Conservation (phyloP, 108 stramenopile species). For the Craspedostauros australis region DNA sequence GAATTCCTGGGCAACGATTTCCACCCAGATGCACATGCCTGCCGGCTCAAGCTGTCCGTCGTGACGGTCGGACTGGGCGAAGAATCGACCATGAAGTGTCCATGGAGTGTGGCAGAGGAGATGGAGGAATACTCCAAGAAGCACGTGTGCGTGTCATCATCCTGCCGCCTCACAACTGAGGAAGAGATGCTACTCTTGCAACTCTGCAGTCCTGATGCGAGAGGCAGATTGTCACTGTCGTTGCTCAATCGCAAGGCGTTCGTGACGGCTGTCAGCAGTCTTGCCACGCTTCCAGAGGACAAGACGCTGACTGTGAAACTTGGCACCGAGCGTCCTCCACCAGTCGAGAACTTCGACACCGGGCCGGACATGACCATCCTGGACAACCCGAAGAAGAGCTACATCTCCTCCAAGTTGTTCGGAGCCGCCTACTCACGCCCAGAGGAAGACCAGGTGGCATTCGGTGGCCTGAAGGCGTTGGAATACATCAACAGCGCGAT, state of each 20-base stretch:
- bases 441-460: constrained; percentile 84
- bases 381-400: constrained; percentile 82
- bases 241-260: constrained; percentile 79
- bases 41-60: constrained; percentile 87
- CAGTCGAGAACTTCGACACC: constrained; percentile 78
- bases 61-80: constrained; percentile 84
- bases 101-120: constrained; percentile 87
- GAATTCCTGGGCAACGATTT: constrained; percentile 90
- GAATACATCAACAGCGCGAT: constrained; percentile 82
- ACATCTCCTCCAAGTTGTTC: constrained; percentile 81
- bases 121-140: constrained; percentile 86
- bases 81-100: constrained; percentile 83
- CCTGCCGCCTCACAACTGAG: constrained; percentile 83
- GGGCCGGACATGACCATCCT: constrained; percentile 77
- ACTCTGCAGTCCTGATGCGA: constrained; percentile 62
- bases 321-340: constrained; percentile 70
- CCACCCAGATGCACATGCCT: constrained; percentile 95
- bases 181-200: constrained; percentile 89
- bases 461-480: constrained; percentile 82
- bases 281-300: constrained; percentile 64
- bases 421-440: constrained; percentile 84
- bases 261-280: constrained; percentile 78
- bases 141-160: constrained; percentile 81
- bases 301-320: constrained; percentile 75
- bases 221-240: constrained; percentile 58